These are phyloP conservation scores for Chenopodium formosanum DNA, from an alignment of 148 eudicot species.

Conservation along the genomic window DNA sequence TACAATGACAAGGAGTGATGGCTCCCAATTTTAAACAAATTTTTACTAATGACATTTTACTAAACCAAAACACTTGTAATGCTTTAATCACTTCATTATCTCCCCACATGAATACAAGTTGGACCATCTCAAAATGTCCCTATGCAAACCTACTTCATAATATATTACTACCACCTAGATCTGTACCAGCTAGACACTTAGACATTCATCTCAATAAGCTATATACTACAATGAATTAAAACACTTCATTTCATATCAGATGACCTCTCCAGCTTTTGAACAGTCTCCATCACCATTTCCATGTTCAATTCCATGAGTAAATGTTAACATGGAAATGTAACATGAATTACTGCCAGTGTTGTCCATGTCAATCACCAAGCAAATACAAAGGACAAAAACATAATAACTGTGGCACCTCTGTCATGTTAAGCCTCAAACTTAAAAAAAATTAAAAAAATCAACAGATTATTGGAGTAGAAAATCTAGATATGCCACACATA, in stretches of 20 bases:
- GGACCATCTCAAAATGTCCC: neutral
- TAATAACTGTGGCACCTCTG: too few relatives aligned
- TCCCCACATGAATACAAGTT: neutral
- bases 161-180: neutral
- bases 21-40: neutral
- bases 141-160: neutral
- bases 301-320: too few relatives aligned
- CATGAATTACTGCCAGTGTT: too few relatives aligned
- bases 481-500: too few relatives aligned
- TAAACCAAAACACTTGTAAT: neutral
- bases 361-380: too few relatives aligned
- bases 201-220: neutral
- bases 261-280: neutral
- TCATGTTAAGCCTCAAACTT: too few relatives aligned
- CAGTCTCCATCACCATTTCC: neutral
- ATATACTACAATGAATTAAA: neutral
- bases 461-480: too few relatives aligned
- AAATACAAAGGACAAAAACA: too few relatives aligned
- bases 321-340: too few relatives aligned
- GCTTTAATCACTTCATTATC: neutral
- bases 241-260: neutral
- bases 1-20: slow-evolving; percentile 2
- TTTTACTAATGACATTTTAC: neutral
- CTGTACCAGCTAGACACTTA: neutral
- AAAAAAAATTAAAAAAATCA: too few relatives aligned